phyloP scores from a whole-genome alignment of 345 rosid species.

The Arabis alpina region DNA sequence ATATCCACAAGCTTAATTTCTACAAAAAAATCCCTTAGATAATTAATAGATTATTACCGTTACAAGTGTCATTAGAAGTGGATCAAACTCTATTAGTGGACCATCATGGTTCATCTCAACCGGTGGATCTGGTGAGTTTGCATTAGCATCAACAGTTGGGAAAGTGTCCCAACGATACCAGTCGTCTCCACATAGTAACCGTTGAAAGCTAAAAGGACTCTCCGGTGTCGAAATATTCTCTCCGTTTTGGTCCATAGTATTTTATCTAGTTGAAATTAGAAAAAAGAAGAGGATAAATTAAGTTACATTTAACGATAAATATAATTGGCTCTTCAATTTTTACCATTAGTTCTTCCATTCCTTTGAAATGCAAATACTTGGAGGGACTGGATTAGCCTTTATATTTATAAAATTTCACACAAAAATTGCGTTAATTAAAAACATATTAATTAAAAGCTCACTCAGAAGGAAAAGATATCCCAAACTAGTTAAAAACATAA shows the following conservation, averaged over 20 bases:
- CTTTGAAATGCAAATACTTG: slow-evolving; percentile 11
- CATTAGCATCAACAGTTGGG: too few relatives aligned
- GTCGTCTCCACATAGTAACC: too few relatives aligned
- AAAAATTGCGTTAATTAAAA: background rate
- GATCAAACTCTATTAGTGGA: slow-evolving; percentile 6
- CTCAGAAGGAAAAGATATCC: background rate
- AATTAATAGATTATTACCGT: slow-evolving; percentile 1
- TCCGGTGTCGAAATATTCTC: too few relatives aligned
- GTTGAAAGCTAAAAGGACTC: too few relatives aligned
- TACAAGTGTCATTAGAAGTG: background rate
- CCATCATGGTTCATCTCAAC: slow-evolving; percentile 17
- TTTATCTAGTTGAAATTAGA: too few relatives aligned
- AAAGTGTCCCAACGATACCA: too few relatives aligned
- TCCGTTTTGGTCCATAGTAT: too few relatives aligned
- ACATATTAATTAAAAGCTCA: background rate
- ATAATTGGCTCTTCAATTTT: too few relatives aligned
- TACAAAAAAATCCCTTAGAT: background rate
- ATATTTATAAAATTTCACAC: background rate
- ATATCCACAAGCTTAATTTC: background rate
- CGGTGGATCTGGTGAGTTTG: too few relatives aligned
- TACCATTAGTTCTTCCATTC: too few relatives aligned
- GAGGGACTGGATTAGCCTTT: background rate
- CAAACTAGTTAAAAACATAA: background rate
- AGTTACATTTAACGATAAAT: too few relatives aligned
- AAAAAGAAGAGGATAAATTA: too few relatives aligned